Percentiles rank a stretch among this genome's conserved stretches.
These are phyloP conservation scores for Apiospora sp. DNA, from an alignment of 2,329 filamentous ascomycete species.

Conservation along the genomic window DNA sequence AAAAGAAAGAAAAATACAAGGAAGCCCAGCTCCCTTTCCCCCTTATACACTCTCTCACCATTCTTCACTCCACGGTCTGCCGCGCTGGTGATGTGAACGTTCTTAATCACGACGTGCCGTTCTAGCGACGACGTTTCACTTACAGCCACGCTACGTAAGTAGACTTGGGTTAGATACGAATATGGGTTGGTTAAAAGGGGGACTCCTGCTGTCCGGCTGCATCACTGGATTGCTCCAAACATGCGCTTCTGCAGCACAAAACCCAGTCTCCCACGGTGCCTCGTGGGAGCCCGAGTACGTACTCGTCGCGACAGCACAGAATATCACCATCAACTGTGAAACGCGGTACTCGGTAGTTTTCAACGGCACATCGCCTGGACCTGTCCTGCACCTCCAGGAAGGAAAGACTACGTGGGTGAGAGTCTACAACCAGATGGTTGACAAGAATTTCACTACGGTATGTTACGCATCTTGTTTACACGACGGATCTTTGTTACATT, in stretches of 20 bases:
- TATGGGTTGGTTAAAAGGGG: not conserved
- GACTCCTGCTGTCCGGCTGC: not conserved
- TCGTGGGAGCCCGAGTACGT: conserved; percentile 43
- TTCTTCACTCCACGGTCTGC: not conserved
- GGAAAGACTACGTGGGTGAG: conserved; percentile 62
- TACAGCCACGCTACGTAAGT: not conserved
- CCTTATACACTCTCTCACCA: not conserved
- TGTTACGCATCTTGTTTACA: conserved; percentile 27
- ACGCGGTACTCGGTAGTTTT: conserved; percentile 55
- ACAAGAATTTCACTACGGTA: conserved; percentile 63
- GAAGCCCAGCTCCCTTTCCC: not conserved
- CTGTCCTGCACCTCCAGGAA: conserved; percentile 54
- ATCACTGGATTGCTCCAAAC: conserved; percentile 32
- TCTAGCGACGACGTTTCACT: not conserved
- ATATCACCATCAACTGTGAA: conserved; percentile 55
- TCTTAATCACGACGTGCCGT: not conserved
- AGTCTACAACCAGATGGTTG: conserved; percentile 63
- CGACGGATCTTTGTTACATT: not conserved
- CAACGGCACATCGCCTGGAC: conserved; percentile 62
- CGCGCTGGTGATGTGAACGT: not conserved
- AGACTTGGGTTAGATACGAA: not conserved
- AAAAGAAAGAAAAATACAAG: not conserved
- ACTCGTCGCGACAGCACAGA: conserved; percentile 41
- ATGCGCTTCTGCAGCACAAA: conserved; percentile 32
- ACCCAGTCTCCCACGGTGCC: conserved; percentile 34